Percentiles rank a stretch among this genome's conserved stretches.
Evolutionary conservation across 148 eudicot species (phyloP).

Genomic region (Hydrangea macrophylla): DNA sequence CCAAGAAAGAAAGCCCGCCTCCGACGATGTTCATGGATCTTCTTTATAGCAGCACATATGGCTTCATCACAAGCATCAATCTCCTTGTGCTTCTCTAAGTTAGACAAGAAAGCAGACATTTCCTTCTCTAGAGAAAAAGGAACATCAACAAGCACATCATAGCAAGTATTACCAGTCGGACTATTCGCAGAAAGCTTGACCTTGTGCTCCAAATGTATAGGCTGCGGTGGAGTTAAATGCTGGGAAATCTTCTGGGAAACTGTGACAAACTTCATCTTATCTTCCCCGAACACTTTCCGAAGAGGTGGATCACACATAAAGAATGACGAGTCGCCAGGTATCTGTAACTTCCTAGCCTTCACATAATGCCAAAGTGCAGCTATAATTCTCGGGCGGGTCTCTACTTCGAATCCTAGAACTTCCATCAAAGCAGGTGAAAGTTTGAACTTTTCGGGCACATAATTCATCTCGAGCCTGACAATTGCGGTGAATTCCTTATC

Average conservation of each 20-base stretch:
- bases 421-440: slow-evolving; percentile 68
- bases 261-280: slow-evolving; percentile 65
- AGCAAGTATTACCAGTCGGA: slow-evolving; percentile 78
- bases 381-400: slow-evolving; percentile 71
- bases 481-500: slow-evolving; percentile 87
- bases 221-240: slow-evolving; percentile 64
- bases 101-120: slow-evolving; percentile 56
- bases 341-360: slow-evolving; percentile 68
- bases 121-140: slow-evolving; percentile 70
- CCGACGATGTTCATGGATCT: slow-evolving; percentile 73
- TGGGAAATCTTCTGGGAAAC: slow-evolving; percentile 62
- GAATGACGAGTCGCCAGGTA: slow-evolving; percentile 66
- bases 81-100: slow-evolving; percentile 62
- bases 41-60: slow-evolving; percentile 73
- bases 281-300: slow-evolving; percentile 81
- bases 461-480: slow-evolving; percentile 82
- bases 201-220: slow-evolving; percentile 83
- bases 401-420: slow-evolving; percentile 80
- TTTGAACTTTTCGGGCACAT: slow-evolving; percentile 68
- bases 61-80: slow-evolving; percentile 81
- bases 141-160: slow-evolving; percentile 83
- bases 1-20: slow-evolving; percentile 93
- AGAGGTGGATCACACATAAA: slow-evolving; percentile 76
- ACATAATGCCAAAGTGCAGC: slow-evolving; percentile 94
- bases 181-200: slow-evolving; percentile 73